phyloP scores from a whole-genome alignment of 345 rosid genomes.

The Murraya paniculata region DNA sequence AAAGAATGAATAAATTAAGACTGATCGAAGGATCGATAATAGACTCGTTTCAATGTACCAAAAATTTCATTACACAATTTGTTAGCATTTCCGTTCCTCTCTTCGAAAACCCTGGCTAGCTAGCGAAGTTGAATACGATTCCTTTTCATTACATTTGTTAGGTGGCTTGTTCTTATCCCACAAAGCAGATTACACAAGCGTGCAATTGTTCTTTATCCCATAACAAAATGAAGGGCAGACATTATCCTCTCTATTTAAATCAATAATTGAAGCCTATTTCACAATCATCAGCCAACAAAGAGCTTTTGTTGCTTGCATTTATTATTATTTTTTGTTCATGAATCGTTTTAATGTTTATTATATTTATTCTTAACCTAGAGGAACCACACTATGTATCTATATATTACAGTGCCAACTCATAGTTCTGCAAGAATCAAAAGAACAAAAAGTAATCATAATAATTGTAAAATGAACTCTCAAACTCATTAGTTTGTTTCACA shows the following conservation, averaged over 20 bases:
- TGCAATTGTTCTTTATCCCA: background rate
- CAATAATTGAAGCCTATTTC: background rate
- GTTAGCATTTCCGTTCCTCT: background rate
- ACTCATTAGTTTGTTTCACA: background rate
- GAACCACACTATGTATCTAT: background rate
- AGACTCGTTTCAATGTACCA: background rate
- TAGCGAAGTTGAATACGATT: background rate
- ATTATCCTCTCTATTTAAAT: background rate
- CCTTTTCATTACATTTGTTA: background rate
- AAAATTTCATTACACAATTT: background rate
- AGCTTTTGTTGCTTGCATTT: background rate
- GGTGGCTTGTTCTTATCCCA: background rate
- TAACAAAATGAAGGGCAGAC: background rate
- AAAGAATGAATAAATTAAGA: too few relatives aligned
- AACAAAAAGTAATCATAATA: too few relatives aligned
- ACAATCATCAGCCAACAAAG: background rate
- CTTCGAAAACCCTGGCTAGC: background rate
- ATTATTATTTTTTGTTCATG: background rate
- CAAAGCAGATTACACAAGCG: background rate
- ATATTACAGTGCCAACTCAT: background rate
- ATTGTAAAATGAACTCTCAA: background rate
- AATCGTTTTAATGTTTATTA: background rate
- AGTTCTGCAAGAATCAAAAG: background rate
- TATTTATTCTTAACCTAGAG: background rate
- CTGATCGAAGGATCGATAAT: too few relatives aligned